Percentiles rank a stretch among this genome's conserved stretches.
These are phyloP conservation scores for Chlorella sp. DNA, from an alignment of 139 green algal genomes.

Conservation along the genomic window DNA sequence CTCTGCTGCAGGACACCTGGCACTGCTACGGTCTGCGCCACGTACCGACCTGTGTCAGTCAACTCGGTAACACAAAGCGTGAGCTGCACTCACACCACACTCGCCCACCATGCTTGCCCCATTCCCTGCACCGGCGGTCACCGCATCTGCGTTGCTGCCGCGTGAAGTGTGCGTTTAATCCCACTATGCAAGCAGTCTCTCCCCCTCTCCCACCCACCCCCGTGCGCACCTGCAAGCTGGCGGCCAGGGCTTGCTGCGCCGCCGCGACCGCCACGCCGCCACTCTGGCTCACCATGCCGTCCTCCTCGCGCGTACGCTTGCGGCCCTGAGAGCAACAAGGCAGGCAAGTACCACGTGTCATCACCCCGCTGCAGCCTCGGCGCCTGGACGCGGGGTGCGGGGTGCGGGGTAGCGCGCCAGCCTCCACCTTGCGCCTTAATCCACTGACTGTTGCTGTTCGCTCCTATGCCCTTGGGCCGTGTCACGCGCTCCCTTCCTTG, in stretches of 20 bases:
- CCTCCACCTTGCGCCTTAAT: background rate
- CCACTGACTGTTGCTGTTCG: background rate
- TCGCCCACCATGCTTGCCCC: no score
- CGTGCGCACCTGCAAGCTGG: constrained; percentile 14
- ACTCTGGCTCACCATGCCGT: constrained; percentile 19
- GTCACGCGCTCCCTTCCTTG: background rate
- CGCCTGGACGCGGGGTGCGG: background rate
- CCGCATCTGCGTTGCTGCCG: no score
- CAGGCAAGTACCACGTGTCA: no score
- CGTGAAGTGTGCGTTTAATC: no score
- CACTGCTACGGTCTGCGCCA: no score
- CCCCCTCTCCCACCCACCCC: no score
- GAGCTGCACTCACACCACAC: no score
- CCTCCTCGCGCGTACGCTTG: constrained; percentile 33
- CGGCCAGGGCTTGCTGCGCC: constrained; percentile 38
- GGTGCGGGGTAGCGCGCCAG: background rate
- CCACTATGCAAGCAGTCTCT: no score
- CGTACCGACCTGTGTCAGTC: no score
- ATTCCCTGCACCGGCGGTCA: no score
- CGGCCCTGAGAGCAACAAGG: constrained; percentile 24
- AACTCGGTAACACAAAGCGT: no score
- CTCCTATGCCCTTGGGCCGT: background rate
- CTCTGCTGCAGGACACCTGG: no score
- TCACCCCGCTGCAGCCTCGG: background rate
- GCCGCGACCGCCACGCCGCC: constrained; percentile 47